phyloP scores from a whole-genome alignment of 2,329 filamentous ascomycete species.

The Tympanopsis confertula region DNA sequence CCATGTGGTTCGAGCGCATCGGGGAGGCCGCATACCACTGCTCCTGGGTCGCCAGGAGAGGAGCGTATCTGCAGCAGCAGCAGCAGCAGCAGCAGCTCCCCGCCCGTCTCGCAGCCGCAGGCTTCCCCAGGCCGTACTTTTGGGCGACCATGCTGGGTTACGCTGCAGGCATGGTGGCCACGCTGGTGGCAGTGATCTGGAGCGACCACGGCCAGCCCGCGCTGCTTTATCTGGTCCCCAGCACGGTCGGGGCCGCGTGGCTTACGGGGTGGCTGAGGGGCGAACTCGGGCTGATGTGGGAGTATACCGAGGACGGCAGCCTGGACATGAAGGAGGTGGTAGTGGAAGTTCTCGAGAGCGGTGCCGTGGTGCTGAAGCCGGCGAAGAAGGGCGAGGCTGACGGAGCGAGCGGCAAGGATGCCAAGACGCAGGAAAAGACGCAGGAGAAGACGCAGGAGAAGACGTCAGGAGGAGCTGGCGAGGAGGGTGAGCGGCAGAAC shows the following conservation, averaged over 20 bases:
- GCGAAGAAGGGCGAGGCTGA: too few species aligned
- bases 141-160: constrained; percentile 68
- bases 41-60: too few species aligned
- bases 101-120: constrained; percentile 24
- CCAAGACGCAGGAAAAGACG: too few species aligned
- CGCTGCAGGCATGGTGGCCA: constrained; percentile 63
- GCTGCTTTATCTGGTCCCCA: constrained; percentile 81
- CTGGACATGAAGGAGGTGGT: constrained; percentile 42
- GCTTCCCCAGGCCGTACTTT: constrained; percentile 80
- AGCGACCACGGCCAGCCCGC: constrained; percentile 80
- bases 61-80: too few species aligned
- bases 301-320: constrained; percentile 64
- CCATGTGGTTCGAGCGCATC: too few species aligned
- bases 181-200: constrained; percentile 64
- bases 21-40: too few species aligned
- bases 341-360: too few species aligned
- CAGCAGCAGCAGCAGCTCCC: constrained; percentile 13
- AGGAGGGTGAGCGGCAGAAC: too few species aligned
- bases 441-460: too few species aligned
- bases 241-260: constrained; percentile 67
- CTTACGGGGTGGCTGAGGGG: constrained; percentile 59
- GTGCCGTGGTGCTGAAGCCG: too few species aligned
- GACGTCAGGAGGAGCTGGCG: too few species aligned
- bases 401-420: too few species aligned
- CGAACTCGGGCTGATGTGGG: constrained; percentile 67